Evolutionary conservation across 805 yeast species (phyloP).

Genomic region (Peterozyma toletana): DNA sequence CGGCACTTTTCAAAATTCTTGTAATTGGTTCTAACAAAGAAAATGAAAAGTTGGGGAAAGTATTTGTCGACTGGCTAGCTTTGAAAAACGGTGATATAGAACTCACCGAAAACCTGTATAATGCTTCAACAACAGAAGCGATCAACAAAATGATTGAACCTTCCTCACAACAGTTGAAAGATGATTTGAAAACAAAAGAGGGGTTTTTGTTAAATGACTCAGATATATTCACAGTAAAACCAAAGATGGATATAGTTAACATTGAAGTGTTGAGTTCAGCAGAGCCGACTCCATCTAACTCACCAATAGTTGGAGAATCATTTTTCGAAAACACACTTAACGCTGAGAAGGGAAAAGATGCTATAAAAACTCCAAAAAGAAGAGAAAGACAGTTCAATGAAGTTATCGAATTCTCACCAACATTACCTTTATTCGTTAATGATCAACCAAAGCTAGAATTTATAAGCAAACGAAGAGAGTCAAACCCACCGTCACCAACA

Average conservation of each 20-base stretch:
- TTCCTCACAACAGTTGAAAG: background rate
- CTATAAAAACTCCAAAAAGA: constrained; percentile 1
- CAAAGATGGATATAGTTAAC: constrained; percentile 8
- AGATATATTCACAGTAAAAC: background rate
- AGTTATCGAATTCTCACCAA: constrained; percentile 7
- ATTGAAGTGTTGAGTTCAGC: constrained; percentile 5
- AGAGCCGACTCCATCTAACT: constrained; percentile 6
- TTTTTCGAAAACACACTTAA: no score
- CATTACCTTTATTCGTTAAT: constrained; percentile 3
- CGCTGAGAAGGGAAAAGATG: no score
- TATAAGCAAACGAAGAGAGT: constrained; percentile 5
- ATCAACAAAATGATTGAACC: constrained; percentile 17
- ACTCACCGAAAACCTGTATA: constrained; percentile 9
- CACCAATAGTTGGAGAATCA: background rate
- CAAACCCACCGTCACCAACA: background rate
- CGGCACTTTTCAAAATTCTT: constrained; percentile 21
- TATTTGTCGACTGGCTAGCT: constrained; percentile 21
- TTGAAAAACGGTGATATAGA: constrained; percentile 24
- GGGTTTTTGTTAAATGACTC: no score
- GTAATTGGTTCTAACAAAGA: constrained; percentile 16
- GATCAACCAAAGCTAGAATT: constrained; percentile 2
- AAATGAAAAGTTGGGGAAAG: constrained; percentile 5
- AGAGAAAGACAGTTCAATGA: constrained; percentile 5
- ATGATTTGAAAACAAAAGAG: constrained; percentile 4
- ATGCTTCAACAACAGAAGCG: constrained; percentile 15